phyloP scores from a whole-genome alignment of 495 filamentous ascomycete species.

The Neurospora sp. region DNA sequence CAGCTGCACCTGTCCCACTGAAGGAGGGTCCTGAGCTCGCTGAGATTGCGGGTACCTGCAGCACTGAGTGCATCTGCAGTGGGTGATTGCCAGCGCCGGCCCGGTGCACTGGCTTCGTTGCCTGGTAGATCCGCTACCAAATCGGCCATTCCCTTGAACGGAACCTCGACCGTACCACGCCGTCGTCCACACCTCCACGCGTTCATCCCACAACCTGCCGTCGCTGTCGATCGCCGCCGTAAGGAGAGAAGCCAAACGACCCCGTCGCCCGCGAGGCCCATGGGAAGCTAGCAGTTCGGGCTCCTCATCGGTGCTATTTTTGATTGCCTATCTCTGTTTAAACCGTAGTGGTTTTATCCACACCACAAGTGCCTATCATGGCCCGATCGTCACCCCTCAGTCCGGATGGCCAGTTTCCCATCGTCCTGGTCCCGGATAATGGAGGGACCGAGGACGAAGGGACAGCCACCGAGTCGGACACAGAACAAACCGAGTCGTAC shows the following conservation, averaged over 20 bases:
- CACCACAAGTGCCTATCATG: not conserved
- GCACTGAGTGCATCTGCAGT: not conserved
- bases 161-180: not conserved
- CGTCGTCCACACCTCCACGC: not conserved
- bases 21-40: not conserved
- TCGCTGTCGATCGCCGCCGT: not conserved
- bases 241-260: not conserved
- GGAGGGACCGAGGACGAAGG: constrained; percentile 1
- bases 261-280: not conserved
- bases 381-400: not conserved
- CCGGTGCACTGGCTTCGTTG: not conserved
- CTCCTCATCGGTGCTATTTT: not conserved
- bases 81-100: not conserved
- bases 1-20: not conserved
- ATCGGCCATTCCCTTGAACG: not conserved
- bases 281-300: not conserved
- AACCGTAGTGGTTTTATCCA: not conserved
- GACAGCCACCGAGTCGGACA: constrained; percentile 2
- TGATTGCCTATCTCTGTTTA: not conserved
- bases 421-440: constrained; percentile 11
- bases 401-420: constrained; percentile 14
- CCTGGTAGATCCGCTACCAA: not conserved
- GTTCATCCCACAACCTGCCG: not conserved
- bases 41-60: not conserved
- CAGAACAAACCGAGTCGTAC: constrained; percentile 4